These are phyloP conservation scores for Xylaria curta DNA, from an alignment of 495 filamentous ascomycete species.

Conservation along the genomic window DNA sequence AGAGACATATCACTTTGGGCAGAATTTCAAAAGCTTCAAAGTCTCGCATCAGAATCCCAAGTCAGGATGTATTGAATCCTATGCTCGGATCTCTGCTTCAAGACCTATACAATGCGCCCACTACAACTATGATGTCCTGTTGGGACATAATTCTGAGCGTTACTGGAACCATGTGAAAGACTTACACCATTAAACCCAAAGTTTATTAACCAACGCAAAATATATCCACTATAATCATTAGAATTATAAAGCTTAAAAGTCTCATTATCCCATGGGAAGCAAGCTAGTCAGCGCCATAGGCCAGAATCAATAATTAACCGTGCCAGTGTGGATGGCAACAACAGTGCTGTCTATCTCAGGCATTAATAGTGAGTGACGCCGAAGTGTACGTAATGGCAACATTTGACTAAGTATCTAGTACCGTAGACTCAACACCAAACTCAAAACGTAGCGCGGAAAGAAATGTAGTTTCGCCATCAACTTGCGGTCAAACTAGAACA, in stretches of 20 bases:
- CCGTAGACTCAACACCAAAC: not conserved
- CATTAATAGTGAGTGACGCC: not conserved
- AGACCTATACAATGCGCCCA: not conserved
- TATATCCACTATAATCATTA: not conserved
- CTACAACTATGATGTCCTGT: not conserved
- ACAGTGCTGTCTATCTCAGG: not conserved
- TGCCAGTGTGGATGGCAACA: not conserved
- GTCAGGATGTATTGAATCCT: not conserved
- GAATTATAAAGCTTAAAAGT: not conserved
- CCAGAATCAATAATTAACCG: not conserved
- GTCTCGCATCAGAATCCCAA: not conserved
- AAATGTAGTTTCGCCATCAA: not conserved
- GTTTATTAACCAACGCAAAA: not conserved
- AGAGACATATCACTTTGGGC: not conserved
- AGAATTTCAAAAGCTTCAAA: not conserved
- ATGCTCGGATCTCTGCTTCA: not conserved
- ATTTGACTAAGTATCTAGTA: not conserved
- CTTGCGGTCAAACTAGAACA: not conserved
- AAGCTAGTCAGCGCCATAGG: not conserved
- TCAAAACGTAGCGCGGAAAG: not conserved
- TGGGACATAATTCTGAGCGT: not conserved
- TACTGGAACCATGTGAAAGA: too few relatives aligned
- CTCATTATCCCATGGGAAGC: not conserved
- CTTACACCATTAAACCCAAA: not conserved
- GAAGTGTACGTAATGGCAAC: not conserved